These are phyloP conservation scores for Lentinula guzmanii DNA, from an alignment of 768 basidiomycete genomes.

Conservation along the genomic window DNA sequence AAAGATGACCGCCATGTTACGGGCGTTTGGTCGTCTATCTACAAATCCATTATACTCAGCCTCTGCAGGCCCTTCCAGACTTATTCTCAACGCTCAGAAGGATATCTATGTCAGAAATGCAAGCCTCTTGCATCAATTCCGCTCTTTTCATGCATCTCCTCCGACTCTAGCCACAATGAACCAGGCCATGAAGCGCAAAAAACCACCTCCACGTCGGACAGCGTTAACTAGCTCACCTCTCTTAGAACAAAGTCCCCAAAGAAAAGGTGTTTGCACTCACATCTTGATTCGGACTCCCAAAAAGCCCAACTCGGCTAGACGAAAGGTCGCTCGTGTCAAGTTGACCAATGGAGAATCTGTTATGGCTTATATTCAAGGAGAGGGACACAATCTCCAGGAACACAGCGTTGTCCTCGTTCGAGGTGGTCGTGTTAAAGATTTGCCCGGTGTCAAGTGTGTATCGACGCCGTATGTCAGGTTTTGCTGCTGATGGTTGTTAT, in stretches of 20 bases:
- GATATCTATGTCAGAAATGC: neutral
- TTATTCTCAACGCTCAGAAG: neutral
- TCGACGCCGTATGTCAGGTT: neutral
- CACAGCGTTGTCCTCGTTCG: conserved; percentile 94
- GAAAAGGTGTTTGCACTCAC: conserved; percentile 86
- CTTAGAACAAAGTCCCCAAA: conserved; percentile 73
- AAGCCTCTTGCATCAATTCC: conserved; percentile 18
- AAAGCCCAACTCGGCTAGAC: conserved; percentile 98
- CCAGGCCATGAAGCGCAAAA: conserved; percentile 80
- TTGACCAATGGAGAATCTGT: conserved; percentile 83
- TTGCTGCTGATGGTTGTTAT: neutral
- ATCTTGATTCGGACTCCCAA: conserved; percentile 82
- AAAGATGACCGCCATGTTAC: conserved; percentile 3
- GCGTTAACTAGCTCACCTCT: conserved; percentile 71
- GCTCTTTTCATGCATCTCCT: conserved; percentile 60
- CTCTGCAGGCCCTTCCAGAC: neutral
- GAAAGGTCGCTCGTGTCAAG: conserved; percentile 94
- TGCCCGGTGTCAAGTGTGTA: conserved; percentile 90
- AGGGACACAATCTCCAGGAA: conserved; percentile 97
- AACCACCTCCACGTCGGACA: conserved; percentile 37
- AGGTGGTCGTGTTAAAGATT: conserved; percentile 94
- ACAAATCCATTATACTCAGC: neutral
- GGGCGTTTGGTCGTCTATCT: neutral
- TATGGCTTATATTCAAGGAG: conserved; percentile 94
- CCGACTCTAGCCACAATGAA: conserved; percentile 69